Base-by-base conservation (phyloP, 1,284 basidiomycete genomes). In the Trichosporon inkin region DNA sequence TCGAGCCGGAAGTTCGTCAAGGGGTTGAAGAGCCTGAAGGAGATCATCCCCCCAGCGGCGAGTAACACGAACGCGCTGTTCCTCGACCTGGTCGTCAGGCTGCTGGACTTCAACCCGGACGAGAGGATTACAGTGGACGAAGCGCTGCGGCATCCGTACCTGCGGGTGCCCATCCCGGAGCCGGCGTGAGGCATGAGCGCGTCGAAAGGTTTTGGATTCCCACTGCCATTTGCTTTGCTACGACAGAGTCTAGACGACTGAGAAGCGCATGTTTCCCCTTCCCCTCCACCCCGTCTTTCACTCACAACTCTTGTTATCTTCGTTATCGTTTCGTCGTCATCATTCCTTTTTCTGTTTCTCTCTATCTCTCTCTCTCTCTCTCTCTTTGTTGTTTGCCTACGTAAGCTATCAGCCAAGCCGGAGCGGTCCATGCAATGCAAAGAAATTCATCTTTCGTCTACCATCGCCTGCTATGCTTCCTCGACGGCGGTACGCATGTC, bases 1-100 rank as follows among this genome's bases (percentile, higher is more conserved):
- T 89, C 93, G 73, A 94, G 90, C 78, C 88, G 87, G 80, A 96
- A 93, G 77, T 97, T 96, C 72, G 94, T 99, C 37, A 86, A 88
- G 60, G 86, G 87, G 37, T 92, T 94, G 72, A 87, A 88, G 71
- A 81, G 85, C 58, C 80, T 99, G 47, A 53, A 84, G 79, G 89
- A 94, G 63, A 89, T 96, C 68, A 92, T 97, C 67, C 85, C 85
- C 54, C 85, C 55, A 85, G 92, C 75, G 76, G 8, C 44, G 44
- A 82, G 60, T 51, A 81, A 86, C 70, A 92, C 68, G 84, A 88
- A 67, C 55, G 68, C 70, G 20, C 63, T 74, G 19, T 97, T 98
- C 80, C 79, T 92, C 68, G 87, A 94, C 74, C 84, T 98, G 32
- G 88, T 99, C 63, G 84, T 85, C 71, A 87, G 86, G 72, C 82